phyloP scores from a whole-genome alignment of 768 basidiomycete genomes.

The Tulasnella sp. region DNA sequence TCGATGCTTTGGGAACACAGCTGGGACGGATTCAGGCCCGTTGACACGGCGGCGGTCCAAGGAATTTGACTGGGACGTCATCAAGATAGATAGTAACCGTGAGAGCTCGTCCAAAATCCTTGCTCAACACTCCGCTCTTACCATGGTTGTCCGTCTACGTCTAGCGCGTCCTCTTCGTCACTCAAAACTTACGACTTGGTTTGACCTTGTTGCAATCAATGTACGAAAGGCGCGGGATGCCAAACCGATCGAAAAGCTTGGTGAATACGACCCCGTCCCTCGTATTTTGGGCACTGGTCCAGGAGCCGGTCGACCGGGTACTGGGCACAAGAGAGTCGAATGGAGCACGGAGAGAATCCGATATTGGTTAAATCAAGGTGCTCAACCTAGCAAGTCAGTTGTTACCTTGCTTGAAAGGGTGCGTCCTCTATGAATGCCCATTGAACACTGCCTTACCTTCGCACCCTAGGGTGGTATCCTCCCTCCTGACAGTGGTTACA shows the following conservation, averaged over 20 bases:
- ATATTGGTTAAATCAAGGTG: slow-evolving; percentile 81
- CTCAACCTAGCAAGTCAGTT: slow-evolving; percentile 66
- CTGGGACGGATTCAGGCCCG: slow-evolving; percentile 68
- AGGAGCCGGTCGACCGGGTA: background rate
- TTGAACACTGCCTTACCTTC: background rate
- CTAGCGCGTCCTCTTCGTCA: slow-evolving; percentile 17
- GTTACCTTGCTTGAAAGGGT: slow-evolving; percentile 70
- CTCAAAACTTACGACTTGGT: slow-evolving; percentile 24
- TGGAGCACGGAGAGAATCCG: slow-evolving; percentile 88
- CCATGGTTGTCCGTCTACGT: slow-evolving; percentile 17
- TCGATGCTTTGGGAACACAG: slow-evolving; percentile 44
- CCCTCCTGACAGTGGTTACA: background rate
- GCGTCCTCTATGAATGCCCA: slow-evolving; percentile 23
- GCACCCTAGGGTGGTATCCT: background rate
- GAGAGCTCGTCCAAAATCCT: background rate
- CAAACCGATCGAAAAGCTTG: slow-evolving; percentile 76
- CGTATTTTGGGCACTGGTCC: slow-evolving; percentile 13
- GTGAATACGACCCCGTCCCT: slow-evolving; percentile 59
- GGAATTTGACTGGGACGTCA: background rate
- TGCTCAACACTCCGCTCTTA: background rate
- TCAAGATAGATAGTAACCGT: background rate
- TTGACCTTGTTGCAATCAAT: slow-evolving; percentile 78
- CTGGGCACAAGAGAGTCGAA: slow-evolving; percentile 51
- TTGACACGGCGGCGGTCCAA: slow-evolving; percentile 83
- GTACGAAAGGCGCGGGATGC: slow-evolving; percentile 61